Evolutionary conservation across 2,329 filamentous ascomycete species (phyloP).

Genomic region (Trichoderma breve): DNA sequence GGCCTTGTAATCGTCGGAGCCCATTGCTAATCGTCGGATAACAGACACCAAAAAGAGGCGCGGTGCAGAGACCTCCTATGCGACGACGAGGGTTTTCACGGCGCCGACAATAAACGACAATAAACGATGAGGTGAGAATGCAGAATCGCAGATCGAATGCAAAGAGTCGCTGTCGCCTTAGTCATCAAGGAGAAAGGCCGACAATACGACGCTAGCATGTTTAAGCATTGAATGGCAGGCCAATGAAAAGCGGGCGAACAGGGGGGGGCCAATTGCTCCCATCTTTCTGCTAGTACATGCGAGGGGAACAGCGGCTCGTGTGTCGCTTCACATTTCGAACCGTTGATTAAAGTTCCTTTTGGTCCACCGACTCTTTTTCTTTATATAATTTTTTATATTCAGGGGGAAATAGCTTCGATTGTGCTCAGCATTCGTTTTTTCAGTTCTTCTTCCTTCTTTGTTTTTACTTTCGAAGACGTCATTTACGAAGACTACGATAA

Average conservation of each 20-base stretch:
- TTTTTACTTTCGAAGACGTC: neutral
- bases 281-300: neutral
- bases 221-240: slow-evolving; percentile 7
- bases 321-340: neutral
- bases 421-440: neutral
- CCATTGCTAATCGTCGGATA: slow-evolving; percentile 47
- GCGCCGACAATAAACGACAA: neutral
- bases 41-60: neutral
- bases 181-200: slow-evolving; percentile 9
- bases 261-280: neutral
- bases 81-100: neutral
- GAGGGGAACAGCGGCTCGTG: slow-evolving; percentile 1
- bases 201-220: slow-evolving; percentile 12
- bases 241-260: slow-evolving; percentile 9
- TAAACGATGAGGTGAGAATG: neutral
- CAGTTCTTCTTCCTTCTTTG: neutral
- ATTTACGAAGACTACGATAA: neutral
- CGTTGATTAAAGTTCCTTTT: neutral
- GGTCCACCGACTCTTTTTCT: slow-evolving; percentile 12
- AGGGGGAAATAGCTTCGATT: neutral
- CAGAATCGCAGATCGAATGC: neutral
- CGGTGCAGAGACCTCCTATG: neutral
- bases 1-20: slow-evolving; percentile 70
- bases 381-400: neutral
- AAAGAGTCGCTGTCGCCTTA: neutral